Evolutionary conservation across 352 stramenopile genomes (phyloP).

Genomic region (Phytophthora cryptogea): DNA sequence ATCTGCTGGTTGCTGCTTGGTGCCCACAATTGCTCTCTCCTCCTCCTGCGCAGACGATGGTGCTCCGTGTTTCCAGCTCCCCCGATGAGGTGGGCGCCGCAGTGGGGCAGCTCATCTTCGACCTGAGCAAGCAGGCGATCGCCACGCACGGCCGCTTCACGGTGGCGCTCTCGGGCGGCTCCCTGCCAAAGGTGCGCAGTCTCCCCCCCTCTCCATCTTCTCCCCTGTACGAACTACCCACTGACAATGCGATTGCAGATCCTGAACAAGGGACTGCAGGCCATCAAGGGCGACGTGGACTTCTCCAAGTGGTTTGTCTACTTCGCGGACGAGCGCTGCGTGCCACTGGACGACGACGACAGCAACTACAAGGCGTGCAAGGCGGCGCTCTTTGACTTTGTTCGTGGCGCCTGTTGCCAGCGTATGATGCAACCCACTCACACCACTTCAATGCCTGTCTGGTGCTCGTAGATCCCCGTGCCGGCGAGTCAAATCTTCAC

Average conservation of each 20-base stretch:
- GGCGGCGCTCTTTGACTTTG: slow-evolving; percentile 87
- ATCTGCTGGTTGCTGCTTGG: slow-evolving; percentile 12
- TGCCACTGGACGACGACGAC: slow-evolving; percentile 91
- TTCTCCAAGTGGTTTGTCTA: slow-evolving; percentile 98
- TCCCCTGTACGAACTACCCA: background rate
- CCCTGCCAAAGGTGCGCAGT: slow-evolving; percentile 70
- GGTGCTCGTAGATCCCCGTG: slow-evolving; percentile 24
- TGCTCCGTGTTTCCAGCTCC: slow-evolving; percentile 57
- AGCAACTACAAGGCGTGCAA: slow-evolving; percentile 96
- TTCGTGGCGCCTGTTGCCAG: slow-evolving; percentile 24
- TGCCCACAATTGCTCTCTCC: slow-evolving; percentile 11
- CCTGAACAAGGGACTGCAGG: slow-evolving; percentile 77
- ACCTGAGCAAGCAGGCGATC: slow-evolving; percentile 72
- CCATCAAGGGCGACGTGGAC: slow-evolving; percentile 84
- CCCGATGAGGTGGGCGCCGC: slow-evolving; percentile 63
- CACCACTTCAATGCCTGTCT: background rate
- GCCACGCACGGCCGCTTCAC: slow-evolving; percentile 67
- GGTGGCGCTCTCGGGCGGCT: slow-evolving; percentile 88
- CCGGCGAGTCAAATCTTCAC: slow-evolving; percentile 86
- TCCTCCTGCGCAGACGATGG: slow-evolving; percentile 32
- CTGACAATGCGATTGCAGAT: slow-evolving; percentile 44
- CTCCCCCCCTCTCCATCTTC: background rate
- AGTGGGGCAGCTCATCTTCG: slow-evolving; percentile 66
- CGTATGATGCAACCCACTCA: background rate
- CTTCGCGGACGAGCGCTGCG: slow-evolving; percentile 97